Evolutionary conservation across 345 rosid species (phyloP).

Genomic region (Aegle marmelos): DNA sequence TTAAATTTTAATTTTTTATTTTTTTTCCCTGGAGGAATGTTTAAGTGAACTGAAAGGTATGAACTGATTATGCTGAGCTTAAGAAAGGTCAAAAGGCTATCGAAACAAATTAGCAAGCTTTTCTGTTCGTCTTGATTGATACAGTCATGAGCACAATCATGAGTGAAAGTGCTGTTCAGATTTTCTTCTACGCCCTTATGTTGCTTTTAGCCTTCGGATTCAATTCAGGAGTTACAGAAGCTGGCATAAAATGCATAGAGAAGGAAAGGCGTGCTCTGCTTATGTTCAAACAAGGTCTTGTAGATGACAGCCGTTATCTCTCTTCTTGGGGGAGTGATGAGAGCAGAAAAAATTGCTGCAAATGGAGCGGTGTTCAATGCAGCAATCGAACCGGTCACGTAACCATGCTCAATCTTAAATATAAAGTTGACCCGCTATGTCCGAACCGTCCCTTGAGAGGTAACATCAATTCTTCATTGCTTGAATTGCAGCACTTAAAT

Average conservation of each 20-base stretch:
- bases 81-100: neutral
- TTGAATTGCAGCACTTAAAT: constrained; percentile 31
- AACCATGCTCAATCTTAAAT: constrained; percentile 15
- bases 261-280: constrained; percentile 28
- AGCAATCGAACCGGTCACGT: constrained; percentile 14
- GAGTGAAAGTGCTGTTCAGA: neutral
- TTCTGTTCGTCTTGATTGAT: neutral
- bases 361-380: constrained; percentile 29
- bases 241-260: constrained; percentile 6
- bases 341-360: constrained; percentile 22
- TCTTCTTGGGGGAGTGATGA: constrained; percentile 29
- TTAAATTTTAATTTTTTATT: neutral
- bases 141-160: neutral
- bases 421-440: neutral
- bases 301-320: constrained; percentile 14
- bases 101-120: neutral
- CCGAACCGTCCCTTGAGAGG: constrained; percentile 25
- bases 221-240: constrained; percentile 3
- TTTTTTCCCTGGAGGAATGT: neutral
- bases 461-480: constrained; percentile 35
- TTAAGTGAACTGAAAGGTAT: neutral
- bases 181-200: neutral
- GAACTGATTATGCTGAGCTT: neutral
- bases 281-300: constrained; percentile 16
- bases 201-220: neutral